Evolutionary conservation across 2,329 filamentous ascomycete genomes (phyloP).

Genomic region (Myriosclerotinia curreyana): DNA sequence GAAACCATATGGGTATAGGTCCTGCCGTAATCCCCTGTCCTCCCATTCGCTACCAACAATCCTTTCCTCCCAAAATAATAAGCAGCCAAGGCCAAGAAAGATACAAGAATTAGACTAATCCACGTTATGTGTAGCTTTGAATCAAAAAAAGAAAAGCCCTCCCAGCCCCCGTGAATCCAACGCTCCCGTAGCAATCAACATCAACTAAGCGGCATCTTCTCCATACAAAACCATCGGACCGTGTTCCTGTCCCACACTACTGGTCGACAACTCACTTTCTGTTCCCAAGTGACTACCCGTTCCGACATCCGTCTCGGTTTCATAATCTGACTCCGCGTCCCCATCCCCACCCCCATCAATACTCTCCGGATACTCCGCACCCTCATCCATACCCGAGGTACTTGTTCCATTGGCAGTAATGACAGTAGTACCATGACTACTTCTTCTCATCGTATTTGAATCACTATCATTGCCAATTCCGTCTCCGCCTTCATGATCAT

Average conservation of each 20-base stretch:
- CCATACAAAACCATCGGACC: slow-evolving; percentile 31
- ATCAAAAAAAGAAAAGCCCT: neutral
- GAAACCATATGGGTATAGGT: slow-evolving; percentile 19
- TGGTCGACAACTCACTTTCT: slow-evolving; percentile 18
- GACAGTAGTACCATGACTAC: slow-evolving; percentile 37
- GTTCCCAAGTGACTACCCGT: slow-evolving; percentile 15
- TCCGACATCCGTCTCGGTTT: slow-evolving; percentile 25
- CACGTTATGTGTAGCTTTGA: neutral
- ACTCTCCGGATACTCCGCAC: slow-evolving; percentile 37
- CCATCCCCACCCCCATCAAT: slow-evolving; percentile 32
- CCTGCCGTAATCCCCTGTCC: slow-evolving; percentile 5
- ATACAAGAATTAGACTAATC: slow-evolving; percentile 9
- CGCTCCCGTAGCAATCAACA: slow-evolving; percentile 14
- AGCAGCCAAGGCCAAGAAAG: neutral
- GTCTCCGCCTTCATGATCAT: slow-evolving; percentile 23
- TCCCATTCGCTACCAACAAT: neutral
- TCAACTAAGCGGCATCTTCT: slow-evolving; percentile 23
- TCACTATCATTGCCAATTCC: slow-evolving; percentile 30
- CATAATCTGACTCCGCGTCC: slow-evolving; percentile 22
- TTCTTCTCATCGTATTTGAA: slow-evolving; percentile 36
- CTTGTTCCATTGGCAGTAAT: slow-evolving; percentile 32
- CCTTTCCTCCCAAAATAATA: neutral
- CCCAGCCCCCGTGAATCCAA: slow-evolving; percentile 25
- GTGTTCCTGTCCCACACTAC: slow-evolving; percentile 19
- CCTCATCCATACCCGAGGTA: slow-evolving; percentile 32